These are phyloP conservation scores for Rugiboletus extremiorientalis DNA, from an alignment of 1,284 basidiomycete genomes.

Conservation along the genomic window DNA sequence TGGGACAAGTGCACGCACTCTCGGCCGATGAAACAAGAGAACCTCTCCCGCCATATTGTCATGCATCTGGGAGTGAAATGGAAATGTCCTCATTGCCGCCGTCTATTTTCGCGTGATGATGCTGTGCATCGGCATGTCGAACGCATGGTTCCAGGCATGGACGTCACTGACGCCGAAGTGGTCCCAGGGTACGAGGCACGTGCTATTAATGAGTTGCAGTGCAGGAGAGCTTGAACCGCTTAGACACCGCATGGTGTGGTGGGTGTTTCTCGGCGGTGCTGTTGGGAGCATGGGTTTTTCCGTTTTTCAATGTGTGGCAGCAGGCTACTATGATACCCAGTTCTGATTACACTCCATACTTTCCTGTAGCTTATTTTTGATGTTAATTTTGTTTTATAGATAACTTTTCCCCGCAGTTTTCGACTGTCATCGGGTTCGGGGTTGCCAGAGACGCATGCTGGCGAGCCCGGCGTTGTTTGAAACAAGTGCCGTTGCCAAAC, in stretches of 20 bases:
- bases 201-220: slow-evolving; percentile 12
- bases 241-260: slow-evolving; percentile 2
- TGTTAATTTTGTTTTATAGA: background rate
- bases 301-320: background rate
- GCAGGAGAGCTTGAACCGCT: slow-evolving; percentile 3
- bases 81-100: slow-evolving; percentile 28
- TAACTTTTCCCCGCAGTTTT: background rate
- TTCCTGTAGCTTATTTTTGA: background rate
- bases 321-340: slow-evolving; percentile 12
- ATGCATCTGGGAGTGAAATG: slow-evolving; percentile 33
- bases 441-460: background rate
- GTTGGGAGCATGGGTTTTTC: background rate
- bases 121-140: slow-evolving; percentile 33
- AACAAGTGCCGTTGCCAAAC: slow-evolving; percentile 11
- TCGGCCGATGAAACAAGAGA: slow-evolving; percentile 33
- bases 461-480: slow-evolving; percentile 13
- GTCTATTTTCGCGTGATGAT: slow-evolving; percentile 32
- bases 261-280: background rate
- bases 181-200: slow-evolving; percentile 26
- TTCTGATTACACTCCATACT: background rate
- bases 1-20: slow-evolving; percentile 28
- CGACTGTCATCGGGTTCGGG: background rate
- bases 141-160: slow-evolving; percentile 26
- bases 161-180: slow-evolving; percentile 25
- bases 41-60: slow-evolving; percentile 33